Percentiles rank a stretch among this genome's conserved stretches.
Evolutionary conservation across 2,329 filamentous ascomycete species (phyloP).

Genomic region (Talaromyces rugulosus): DNA sequence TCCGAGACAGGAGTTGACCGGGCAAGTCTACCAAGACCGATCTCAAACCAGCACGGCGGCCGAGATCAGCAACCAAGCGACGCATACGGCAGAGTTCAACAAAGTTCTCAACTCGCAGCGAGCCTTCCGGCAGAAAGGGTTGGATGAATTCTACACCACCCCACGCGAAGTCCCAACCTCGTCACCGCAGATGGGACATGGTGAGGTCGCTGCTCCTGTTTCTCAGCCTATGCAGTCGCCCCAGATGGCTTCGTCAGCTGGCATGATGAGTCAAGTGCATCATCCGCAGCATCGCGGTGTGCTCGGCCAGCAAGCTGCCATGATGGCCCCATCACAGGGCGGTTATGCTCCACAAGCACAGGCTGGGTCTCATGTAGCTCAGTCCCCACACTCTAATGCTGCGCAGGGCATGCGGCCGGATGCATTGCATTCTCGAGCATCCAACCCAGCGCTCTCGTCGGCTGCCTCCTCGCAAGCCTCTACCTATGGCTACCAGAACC

Average conservation of each 20-base stretch:
- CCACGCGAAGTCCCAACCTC: slow-evolving; percentile 71
- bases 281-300: slow-evolving; percentile 24
- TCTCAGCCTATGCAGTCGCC: slow-evolving; percentile 38
- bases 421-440: slow-evolving; percentile 64
- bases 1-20: slow-evolving; percentile 83
- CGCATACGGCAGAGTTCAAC: slow-evolving; percentile 87
- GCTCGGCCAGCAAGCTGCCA: slow-evolving; percentile 39
- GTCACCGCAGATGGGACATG: slow-evolving; percentile 26
- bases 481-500: slow-evolving; percentile 53
- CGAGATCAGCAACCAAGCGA: slow-evolving; percentile 80
- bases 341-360: slow-evolving; percentile 68
- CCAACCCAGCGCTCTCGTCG: slow-evolving; percentile 55
- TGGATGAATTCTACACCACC: slow-evolving; percentile 76
- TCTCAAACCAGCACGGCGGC: slow-evolving; percentile 69
- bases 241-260: slow-evolving; percentile 27
- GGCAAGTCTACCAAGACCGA: slow-evolving; percentile 82
- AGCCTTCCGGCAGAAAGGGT: slow-evolving; percentile 70
- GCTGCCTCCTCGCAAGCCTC: slow-evolving; percentile 44
- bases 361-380: slow-evolving; percentile 66
- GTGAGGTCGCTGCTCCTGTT: slow-evolving; percentile 29
- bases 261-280: slow-evolving; percentile 17
- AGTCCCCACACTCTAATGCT: slow-evolving; percentile 69
- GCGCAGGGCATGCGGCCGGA: slow-evolving; percentile 56
- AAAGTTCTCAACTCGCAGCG: slow-evolving; percentile 77
- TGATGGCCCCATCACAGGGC: slow-evolving; percentile 45